These are phyloP conservation scores for Solanum virginianum DNA, from an alignment of 257 asterid species.

Conservation along the genomic window DNA sequence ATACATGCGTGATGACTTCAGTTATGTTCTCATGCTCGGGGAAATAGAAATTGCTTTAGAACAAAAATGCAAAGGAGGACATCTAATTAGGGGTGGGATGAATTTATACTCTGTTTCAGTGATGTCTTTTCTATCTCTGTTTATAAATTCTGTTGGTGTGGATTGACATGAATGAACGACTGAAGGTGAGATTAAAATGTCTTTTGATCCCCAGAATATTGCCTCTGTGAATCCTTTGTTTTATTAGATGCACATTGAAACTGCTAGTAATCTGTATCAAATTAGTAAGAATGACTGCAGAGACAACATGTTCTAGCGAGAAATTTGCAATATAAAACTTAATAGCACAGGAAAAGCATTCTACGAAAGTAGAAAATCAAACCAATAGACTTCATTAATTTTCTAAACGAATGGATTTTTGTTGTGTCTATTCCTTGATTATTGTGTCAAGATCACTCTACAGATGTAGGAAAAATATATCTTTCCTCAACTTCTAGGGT, in stretches of 20 bases:
- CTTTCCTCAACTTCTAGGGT: background rate
- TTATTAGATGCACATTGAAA: background rate
- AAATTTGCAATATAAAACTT: background rate
- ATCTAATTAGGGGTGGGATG: background rate
- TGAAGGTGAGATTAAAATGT: background rate
- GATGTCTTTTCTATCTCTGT: background rate
- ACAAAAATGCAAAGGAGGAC: background rate
- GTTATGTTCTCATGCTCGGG: background rate
- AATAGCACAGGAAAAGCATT: background rate
- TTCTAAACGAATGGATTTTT: background rate
- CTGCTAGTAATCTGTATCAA: background rate
- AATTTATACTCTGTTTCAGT: background rate
- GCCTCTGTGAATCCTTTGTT: background rate
- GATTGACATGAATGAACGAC: background rate
- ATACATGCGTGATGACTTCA: background rate
- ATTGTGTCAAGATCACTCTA: background rate
- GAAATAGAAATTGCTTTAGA: background rate
- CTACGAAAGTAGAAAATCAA: background rate
- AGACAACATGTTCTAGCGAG: background rate
- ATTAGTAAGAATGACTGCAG: background rate
- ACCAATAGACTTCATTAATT: background rate
- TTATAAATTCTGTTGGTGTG: background rate
- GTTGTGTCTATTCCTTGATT: background rate
- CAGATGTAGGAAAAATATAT: background rate
- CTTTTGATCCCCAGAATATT: background rate